A percentile compares a stretch with the other conserved stretches of the same genome.
Conservation (phyloP, 345 rosid species). For the Boechera retrofracta region DNA sequence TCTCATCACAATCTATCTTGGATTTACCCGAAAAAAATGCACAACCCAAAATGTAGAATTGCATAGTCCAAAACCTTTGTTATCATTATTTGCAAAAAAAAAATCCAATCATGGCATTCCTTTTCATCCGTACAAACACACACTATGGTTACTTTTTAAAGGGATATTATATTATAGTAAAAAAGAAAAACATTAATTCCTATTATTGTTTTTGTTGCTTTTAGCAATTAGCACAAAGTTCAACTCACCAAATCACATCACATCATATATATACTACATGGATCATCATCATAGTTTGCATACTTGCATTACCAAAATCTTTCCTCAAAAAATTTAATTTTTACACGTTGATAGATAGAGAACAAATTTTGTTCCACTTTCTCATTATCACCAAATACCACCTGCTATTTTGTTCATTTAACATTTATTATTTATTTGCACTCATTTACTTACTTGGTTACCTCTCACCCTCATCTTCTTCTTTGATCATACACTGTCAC, state of each 20-base stretch:
- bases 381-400: constrained; percentile 16
- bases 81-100: neutral
- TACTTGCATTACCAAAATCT: neutral
- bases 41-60: neutral
- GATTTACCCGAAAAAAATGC: neutral
- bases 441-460: constrained; percentile 12
- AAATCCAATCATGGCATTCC: constrained; percentile 2
- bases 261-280: constrained; percentile 12
- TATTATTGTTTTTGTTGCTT: constrained; percentile 33
- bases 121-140: constrained; percentile 28
- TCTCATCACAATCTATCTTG: neutral
- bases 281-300: neutral
- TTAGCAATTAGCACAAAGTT: constrained; percentile 31
- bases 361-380: constrained; percentile 4
- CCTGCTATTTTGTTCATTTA: constrained; percentile 12
- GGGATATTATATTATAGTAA: constrained; percentile 6
- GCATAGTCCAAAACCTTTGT: neutral
- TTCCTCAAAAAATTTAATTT: neutral
- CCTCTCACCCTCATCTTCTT: constrained; percentile 25
- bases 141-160: constrained; percentile 16
- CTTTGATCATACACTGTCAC: constrained; percentile 28
- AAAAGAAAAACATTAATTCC: neutral
- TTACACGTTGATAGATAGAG: constrained; percentile 12
- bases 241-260: constrained; percentile 28
- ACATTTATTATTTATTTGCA: constrained; percentile 28